Evolutionary conservation across 2,329 filamentous ascomycete species (phyloP).

Genomic region (Diaporthe sp.): DNA sequence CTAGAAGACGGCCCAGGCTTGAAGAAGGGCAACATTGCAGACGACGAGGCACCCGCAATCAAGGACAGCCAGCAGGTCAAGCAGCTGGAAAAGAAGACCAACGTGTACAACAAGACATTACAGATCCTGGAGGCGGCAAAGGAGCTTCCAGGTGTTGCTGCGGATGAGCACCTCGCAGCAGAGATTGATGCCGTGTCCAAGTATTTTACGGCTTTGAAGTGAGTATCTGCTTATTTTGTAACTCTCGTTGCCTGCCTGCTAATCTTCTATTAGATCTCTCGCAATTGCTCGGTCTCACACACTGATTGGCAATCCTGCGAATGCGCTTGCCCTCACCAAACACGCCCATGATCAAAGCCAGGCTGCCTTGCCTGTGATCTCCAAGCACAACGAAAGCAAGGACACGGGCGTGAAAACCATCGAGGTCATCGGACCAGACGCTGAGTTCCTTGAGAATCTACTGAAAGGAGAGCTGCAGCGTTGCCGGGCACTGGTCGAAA

Average conservation of each 20-base stretch:
- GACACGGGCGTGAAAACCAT: slow-evolving; percentile 70
- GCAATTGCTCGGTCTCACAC: slow-evolving; percentile 88
- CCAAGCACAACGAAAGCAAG: slow-evolving; percentile 47
- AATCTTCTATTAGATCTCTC: slow-evolving; percentile 68
- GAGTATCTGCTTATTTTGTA: slow-evolving; percentile 44
- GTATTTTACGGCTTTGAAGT: slow-evolving; percentile 93
- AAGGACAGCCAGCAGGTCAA: slow-evolving; percentile 71
- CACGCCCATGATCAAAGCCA: slow-evolving; percentile 74
- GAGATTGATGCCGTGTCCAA: slow-evolving; percentile 82
- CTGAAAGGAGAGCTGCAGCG: slow-evolving; percentile 80
- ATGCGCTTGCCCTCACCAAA: slow-evolving; percentile 86
- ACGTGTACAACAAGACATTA: slow-evolving; percentile 89
- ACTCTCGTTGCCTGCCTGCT: slow-evolving; percentile 12
- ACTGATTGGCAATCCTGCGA: slow-evolving; percentile 75
- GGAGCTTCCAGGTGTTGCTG: slow-evolving; percentile 88
- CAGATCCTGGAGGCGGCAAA: slow-evolving; percentile 92
- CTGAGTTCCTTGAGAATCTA: slow-evolving; percentile 67
- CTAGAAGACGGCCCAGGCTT: slow-evolving; percentile 60
- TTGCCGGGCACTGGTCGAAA: slow-evolving; percentile 85
- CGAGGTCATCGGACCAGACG: slow-evolving; percentile 69
- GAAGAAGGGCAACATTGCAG: slow-evolving; percentile 47
- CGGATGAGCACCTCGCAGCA: slow-evolving; percentile 78
- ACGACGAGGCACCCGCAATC: slow-evolving; percentile 73
- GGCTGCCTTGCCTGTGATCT: slow-evolving; percentile 59
- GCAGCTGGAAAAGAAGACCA: slow-evolving; percentile 85